phyloP scores from a whole-genome alignment of 805 yeast genomes.

The Aciculoconidium aculeatum region DNA sequence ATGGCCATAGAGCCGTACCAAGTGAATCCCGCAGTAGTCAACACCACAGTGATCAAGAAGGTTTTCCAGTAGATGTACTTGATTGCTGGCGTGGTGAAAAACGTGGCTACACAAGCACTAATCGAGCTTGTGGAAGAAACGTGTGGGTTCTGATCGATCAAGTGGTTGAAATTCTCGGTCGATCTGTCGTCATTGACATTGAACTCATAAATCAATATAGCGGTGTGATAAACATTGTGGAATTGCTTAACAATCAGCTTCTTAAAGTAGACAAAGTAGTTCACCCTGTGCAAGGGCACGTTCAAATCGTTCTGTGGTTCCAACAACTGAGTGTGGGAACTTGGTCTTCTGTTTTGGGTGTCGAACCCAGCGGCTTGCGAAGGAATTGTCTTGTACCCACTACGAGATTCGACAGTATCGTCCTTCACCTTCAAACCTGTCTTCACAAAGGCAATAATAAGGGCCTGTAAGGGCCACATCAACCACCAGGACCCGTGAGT shows the following conservation, averaged over 20 bases:
- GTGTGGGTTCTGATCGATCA: conserved; percentile 33
- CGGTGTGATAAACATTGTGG: conserved; percentile 39
- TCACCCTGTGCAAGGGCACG: conserved; percentile 10
- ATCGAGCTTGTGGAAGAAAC: conserved; percentile 29
- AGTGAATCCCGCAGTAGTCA: conserved; percentile 72
- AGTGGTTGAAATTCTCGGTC: conserved; percentile 24
- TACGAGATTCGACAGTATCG: conserved; percentile 9
- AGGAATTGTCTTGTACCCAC: conserved; percentile 5
- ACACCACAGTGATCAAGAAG: conserved; percentile 45
- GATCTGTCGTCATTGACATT: conserved; percentile 32
- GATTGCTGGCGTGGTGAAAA: conserved; percentile 41
- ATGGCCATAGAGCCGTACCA: conserved; percentile 83
- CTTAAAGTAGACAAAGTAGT: conserved; percentile 24
- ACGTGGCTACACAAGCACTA: conserved; percentile 26
- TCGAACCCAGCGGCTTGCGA: conserved; percentile 20
- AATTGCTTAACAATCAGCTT: conserved; percentile 35
- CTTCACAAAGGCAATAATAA: conserved; percentile 42
- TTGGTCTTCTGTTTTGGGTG: conserved; percentile 21
- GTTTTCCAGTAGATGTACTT: conserved; percentile 41
- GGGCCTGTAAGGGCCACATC: conserved; percentile 65
- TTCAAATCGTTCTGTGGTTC: conserved; percentile 10
- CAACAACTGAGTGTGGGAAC: conserved; percentile 24
- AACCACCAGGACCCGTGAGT: conserved; percentile 79
- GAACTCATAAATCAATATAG: conserved; percentile 37
- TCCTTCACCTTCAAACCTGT: conserved; percentile 23